A percentile compares a stretch with the other conserved stretches of the same genome.
phyloP scores from a whole-genome alignment of 2,329 filamentous ascomycete species.

The Fusarium dlaminii region DNA sequence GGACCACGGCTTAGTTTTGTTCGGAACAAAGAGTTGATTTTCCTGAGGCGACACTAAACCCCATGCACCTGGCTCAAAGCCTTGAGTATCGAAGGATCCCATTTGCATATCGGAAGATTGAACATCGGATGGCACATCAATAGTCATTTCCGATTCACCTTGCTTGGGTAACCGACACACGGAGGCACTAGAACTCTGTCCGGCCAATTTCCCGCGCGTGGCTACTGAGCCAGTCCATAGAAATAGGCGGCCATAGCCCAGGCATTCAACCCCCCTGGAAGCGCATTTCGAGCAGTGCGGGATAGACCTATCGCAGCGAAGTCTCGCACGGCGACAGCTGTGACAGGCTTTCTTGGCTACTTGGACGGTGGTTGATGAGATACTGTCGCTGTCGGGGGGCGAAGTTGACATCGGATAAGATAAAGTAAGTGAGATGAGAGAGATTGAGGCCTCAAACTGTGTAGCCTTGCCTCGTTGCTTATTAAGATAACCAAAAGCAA shows the following conservation, averaged over 20 bases:
- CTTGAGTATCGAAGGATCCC: conserved; percentile 12
- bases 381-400: conserved; percentile 27
- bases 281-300: conserved; percentile 62
- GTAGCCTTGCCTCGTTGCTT: conserved; percentile 19
- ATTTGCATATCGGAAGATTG: conserved; percentile 17
- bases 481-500: conserved; percentile 20
- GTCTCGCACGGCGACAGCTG: conserved; percentile 61
- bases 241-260: conserved; percentile 63
- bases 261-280: conserved; percentile 58
- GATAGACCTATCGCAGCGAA: conserved; percentile 61
- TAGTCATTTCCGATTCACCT: conserved; percentile 4
- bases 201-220: conserved; percentile 53
- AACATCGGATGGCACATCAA: conserved; percentile 6
- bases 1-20: conserved; percentile 17
- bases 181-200: conserved; percentile 47
- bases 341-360: conserved; percentile 54
- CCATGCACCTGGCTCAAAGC: conserved; percentile 10
- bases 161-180: conserved; percentile 33
- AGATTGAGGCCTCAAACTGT: conserved; percentile 4
- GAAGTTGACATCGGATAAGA: conserved; percentile 31
- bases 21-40: conserved; percentile 25
- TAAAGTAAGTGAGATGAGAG: conserved; percentile 4
- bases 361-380: conserved; percentile 15
- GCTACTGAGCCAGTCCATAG: conserved; percentile 61
- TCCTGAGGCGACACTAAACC: conserved; percentile 4